Evolutionary conservation across 805 yeast species (phyloP).

Genomic region (Candida awuae): DNA sequence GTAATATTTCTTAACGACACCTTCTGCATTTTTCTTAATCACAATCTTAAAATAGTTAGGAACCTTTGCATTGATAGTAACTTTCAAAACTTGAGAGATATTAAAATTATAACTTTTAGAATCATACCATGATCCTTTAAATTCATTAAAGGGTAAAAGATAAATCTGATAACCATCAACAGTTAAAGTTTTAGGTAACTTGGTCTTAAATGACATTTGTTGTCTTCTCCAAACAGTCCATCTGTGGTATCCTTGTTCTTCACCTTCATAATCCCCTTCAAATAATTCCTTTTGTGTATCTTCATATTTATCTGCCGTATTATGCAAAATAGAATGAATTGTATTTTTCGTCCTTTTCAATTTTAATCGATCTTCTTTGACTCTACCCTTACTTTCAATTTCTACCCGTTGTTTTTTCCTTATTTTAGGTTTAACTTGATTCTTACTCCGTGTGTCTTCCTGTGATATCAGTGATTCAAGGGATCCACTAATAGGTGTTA

Average conservation of each 20-base stretch:
- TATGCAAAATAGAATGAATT: conserved; percentile 21
- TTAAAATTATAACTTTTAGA: conserved; percentile 83
- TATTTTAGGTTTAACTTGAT: too few relatives aligned
- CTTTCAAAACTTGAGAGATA: conserved; percentile 62
- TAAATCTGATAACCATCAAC: conserved; percentile 94
- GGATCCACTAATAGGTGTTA: too few relatives aligned
- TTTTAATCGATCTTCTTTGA: conserved; percentile 16
- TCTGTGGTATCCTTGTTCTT: conserved; percentile 44
- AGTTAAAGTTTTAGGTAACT: conserved; percentile 76
- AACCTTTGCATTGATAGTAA: conserved; percentile 69
- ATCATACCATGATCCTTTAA: conserved; percentile 51
- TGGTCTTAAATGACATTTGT: conserved; percentile 70
- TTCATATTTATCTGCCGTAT: conserved; percentile 17
- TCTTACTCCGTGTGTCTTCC: too few relatives aligned
- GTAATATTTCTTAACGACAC: conserved; percentile 75
- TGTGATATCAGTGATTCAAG: too few relatives aligned
- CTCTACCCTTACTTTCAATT: background rate
- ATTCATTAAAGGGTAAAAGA: conserved; percentile 76
- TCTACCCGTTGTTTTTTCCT: too few relatives aligned
- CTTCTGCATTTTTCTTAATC: conserved; percentile 46
- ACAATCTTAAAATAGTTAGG: conserved; percentile 78
- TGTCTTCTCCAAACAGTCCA: conserved; percentile 87
- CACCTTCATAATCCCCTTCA: conserved; percentile 1
- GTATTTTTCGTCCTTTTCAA: conserved; percentile 20
- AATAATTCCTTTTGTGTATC: conserved; percentile 13